Evolutionary conservation across 192 early-diverging fungal genomes (phyloP).

Genomic region (Dissophora ornata): DNA sequence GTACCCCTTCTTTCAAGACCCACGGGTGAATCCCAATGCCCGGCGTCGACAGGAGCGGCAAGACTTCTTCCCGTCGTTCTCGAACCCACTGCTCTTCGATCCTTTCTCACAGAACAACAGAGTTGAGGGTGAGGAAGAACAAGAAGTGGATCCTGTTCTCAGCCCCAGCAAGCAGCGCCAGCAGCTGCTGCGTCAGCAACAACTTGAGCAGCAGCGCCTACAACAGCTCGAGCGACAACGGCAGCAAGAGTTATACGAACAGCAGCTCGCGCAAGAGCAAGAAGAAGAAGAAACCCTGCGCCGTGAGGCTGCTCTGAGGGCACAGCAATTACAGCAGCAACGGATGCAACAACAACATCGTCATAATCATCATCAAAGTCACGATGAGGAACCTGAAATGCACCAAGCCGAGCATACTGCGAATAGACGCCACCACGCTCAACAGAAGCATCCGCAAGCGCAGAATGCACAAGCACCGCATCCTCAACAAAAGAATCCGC

Average conservation of each 20-base stretch:
- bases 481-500: neutral
- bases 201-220: slow-evolving; percentile 2
- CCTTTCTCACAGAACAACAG: slow-evolving; percentile 13
- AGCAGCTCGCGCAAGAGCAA: slow-evolving; percentile 2
- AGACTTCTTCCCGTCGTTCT: slow-evolving; percentile 41
- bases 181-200: slow-evolving; percentile 7
- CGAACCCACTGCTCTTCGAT: slow-evolving; percentile 21
- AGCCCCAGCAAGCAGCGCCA: neutral
- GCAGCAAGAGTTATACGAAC: neutral
- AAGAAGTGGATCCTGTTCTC: neutral
- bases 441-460: neutral
- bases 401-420: neutral
- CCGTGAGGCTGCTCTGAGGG: neutral
- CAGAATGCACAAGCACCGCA: neutral
- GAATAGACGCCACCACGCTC: neutral
- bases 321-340: neutral
- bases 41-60: slow-evolving; percentile 16
- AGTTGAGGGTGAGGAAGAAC: neutral
- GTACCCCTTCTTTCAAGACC: slow-evolving; percentile 26
- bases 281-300: neutral
- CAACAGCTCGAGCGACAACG: slow-evolving; percentile 12
- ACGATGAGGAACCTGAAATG: neutral
- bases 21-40: neutral
- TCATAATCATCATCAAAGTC: neutral
- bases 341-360: neutral